Conservation (phyloP, 805 yeast genomes). For the Ogataea pignaliae region DNA sequence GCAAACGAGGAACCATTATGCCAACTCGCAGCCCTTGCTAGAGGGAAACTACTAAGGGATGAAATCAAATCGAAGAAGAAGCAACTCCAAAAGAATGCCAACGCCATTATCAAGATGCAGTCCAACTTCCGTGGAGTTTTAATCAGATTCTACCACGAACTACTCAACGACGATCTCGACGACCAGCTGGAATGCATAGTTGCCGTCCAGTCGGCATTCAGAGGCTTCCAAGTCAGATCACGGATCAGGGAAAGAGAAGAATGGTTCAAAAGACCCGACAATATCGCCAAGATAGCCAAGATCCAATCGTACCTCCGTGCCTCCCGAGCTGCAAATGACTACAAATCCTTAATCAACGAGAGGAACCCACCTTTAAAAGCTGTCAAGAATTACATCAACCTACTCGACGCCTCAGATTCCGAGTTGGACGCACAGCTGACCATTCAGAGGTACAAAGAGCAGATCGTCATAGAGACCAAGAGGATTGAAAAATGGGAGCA, state of each 20-base stretch:
- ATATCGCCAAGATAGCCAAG: conserved; percentile 56
- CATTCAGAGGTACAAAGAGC: conserved; percentile 61
- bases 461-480: conserved; percentile 64
- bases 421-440: conserved; percentile 75
- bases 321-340: conserved; percentile 64
- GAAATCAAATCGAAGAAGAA: conserved; percentile 16
- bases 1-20: conserved; percentile 36
- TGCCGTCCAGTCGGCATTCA: conserved; percentile 48
- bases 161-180: conserved; percentile 49
- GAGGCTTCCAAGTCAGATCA: conserved; percentile 44
- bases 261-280: conserved; percentile 46
- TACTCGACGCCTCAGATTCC: conserved; percentile 56
- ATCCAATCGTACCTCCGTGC: conserved; percentile 76
- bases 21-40: conserved; percentile 37
- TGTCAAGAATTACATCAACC: conserved; percentile 68
- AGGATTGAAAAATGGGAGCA: conserved; percentile 68
- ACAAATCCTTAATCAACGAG: conserved; percentile 61
- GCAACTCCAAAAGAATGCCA: conserved; percentile 17
- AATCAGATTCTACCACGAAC: conserved; percentile 51
- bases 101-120: conserved; percentile 44
- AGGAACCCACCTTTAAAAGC: conserved; percentile 76
- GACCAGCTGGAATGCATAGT: conserved; percentile 36
- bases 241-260: conserved; percentile 30
- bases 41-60: conserved; percentile 39
- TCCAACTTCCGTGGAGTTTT: conserved; percentile 60